phyloP scores from a whole-genome alignment of 2,329 filamentous ascomycete species.

The Trichoderma pleuroti region DNA sequence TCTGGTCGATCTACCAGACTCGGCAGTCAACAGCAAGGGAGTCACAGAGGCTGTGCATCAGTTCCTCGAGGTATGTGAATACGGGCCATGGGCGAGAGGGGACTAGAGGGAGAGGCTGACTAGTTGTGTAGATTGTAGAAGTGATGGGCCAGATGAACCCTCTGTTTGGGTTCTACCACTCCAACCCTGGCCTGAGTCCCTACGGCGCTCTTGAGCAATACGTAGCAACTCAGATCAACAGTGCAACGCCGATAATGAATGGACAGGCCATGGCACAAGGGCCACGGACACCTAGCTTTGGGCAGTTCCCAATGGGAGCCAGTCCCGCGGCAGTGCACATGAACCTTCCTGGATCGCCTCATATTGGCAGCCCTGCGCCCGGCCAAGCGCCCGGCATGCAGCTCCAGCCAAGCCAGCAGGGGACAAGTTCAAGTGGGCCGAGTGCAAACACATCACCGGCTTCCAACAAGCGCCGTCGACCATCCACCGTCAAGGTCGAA shows the following conservation, averaged over 20 bases:
- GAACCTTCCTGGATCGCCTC: conserved; percentile 60
- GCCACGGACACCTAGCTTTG: conserved; percentile 53
- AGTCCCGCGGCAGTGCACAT: conserved; percentile 60
- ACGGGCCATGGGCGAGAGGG: background rate
- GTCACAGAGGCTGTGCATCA: conserved; percentile 60
- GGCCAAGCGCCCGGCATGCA: conserved; percentile 64
- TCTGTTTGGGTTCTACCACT: conserved; percentile 56
- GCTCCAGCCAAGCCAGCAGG: conserved; percentile 65
- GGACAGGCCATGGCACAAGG: conserved; percentile 46
- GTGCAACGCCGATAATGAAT: conserved; percentile 40
- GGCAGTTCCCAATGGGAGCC: conserved; percentile 56
- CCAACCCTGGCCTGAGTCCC: conserved; percentile 52
- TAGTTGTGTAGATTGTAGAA: conserved; percentile 52
- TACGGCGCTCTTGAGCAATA: conserved; percentile 60
- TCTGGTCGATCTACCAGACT: conserved; percentile 55
- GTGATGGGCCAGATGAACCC: conserved; percentile 66
- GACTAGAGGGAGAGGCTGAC: conserved; percentile 11
- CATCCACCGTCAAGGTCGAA: conserved; percentile 56
- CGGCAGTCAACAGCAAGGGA: conserved; percentile 56
- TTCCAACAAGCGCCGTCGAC: conserved; percentile 56
- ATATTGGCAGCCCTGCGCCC: conserved; percentile 57
- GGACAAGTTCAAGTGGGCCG: conserved; percentile 61
- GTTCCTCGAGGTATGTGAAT: conserved; percentile 57
- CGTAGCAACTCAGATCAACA: conserved; percentile 47
- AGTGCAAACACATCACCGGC: conserved; percentile 65